These are phyloP conservation scores for Przewalskia tangutica DNA, from an alignment of 257 asterid species.

Conservation along the genomic window DNA sequence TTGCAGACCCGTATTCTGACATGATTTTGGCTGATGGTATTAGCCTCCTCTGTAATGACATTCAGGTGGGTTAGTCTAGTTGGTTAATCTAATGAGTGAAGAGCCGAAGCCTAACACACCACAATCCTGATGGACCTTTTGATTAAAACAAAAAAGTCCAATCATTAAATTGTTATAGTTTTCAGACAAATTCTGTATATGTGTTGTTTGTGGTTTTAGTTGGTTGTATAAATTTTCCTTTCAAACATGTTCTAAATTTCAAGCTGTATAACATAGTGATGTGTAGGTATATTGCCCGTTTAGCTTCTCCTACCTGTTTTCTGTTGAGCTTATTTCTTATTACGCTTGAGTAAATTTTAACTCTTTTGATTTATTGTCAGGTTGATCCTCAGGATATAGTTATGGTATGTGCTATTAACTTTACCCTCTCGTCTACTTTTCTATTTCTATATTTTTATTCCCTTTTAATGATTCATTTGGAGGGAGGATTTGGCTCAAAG, in stretches of 20 bases:
- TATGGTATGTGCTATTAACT: constrained; percentile 48
- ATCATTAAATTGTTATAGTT: neutral
- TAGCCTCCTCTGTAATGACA: constrained; percentile 34
- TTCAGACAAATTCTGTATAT: neutral
- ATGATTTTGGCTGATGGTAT: constrained; percentile 53
- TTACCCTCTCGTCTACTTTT: neutral
- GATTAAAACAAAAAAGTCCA: neutral
- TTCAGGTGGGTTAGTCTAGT: constrained; percentile 29
- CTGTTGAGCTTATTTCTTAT: neutral
- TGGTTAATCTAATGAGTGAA: neutral
- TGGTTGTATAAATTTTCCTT: neutral
- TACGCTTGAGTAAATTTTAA: neutral
- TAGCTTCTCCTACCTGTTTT: neutral
- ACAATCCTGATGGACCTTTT: neutral
- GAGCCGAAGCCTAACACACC: neutral
- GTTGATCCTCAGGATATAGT: constrained; percentile 97
- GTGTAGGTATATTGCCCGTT: neutral
- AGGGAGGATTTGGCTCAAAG: neutral
- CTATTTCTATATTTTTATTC: neutral
- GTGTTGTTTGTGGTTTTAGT: neutral
- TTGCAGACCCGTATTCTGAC: constrained; percentile 32
- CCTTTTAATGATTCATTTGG: neutral
- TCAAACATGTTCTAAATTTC: neutral
- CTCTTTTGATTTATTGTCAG: constrained; percentile 31
- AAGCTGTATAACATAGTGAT: neutral